Base-by-base conservation (phyloP, 441 rosid species). In the Breynia disticha region DNA sequence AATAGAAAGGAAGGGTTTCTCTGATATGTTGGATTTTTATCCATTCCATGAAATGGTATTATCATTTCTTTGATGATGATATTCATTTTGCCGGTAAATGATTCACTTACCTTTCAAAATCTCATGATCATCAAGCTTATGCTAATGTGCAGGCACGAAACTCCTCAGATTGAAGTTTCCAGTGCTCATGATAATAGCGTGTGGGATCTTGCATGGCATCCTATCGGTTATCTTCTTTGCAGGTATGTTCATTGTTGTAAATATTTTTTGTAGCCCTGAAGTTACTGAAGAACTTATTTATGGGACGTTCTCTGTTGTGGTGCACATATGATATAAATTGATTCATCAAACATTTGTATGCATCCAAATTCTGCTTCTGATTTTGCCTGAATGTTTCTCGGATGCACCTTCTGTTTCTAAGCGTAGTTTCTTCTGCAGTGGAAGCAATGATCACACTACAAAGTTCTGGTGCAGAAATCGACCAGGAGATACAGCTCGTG, bases 161-260 rank as follows among this genome's bases (percentile, higher is more conserved):
- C 80, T 56, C 99, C 97, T 21, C 96, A 89, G 80, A 73, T 80
- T 74, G 97, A 93, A 72, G 83, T 84, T 63, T 42, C 76, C 10
- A 79, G 61, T 69, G 96, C 96, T 18, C 99, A 93, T 75, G 99
- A 86, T 69, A 81, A 77, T 72, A 81, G 93, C 62, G 96, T 93
- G 52, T 93, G 96, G 96, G 96, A 89, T 78, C 84, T 93, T 59
- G 83, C 97, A 43, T 93, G 97, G 98, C 98, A 93, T 80, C 98
- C 98, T 59, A 82, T 84, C 55, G 98, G 98, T 59, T 93, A 93
- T 75, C 86, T 93, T 61, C 96, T 93, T 69, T 82, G 93, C 88
- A 93, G 98, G 97, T 93, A 71, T 38, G 16, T 16, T n/a, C 19
- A 32, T 19, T 52, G 7, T 35, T 32, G 13, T 50, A 39, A 38